Percentiles rank a stretch among this genome's conserved stretches.
These are phyloP conservation scores for Irpex sp. DNA, from an alignment of 1,284 basidiomycete genomes.

Conservation along the genomic window DNA sequence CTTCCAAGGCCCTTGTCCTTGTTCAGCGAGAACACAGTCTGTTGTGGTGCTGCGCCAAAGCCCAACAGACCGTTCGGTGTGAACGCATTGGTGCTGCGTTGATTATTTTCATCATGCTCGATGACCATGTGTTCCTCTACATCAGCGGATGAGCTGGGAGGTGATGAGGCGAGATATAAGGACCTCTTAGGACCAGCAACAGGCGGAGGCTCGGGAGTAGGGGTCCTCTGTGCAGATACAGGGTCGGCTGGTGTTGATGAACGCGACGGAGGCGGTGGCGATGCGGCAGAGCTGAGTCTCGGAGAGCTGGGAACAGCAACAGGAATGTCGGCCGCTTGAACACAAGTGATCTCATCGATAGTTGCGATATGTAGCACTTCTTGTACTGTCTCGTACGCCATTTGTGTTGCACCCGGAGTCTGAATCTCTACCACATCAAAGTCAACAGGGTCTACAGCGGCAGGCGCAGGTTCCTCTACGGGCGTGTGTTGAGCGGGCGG, in stretches of 20 bases:
- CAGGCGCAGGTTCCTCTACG: neutral
- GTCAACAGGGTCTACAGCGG: neutral
- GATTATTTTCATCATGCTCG: neutral
- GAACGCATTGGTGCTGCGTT: slow-evolving; percentile 3
- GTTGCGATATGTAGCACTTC: neutral
- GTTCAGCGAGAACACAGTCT: neutral
- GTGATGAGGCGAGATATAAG: slow-evolving; percentile 5
- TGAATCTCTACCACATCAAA: slow-evolving; percentile 12
- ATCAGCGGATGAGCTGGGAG: neutral
- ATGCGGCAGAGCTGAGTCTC: neutral
- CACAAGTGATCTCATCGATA: neutral
- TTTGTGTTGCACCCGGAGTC: slow-evolving; percentile 14
- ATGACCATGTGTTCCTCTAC: neutral
- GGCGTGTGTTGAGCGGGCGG: too few relatives aligned
- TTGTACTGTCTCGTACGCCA: slow-evolving; percentile 6
- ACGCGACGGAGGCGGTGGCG: slow-evolving; percentile 2
- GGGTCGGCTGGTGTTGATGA: neutral
- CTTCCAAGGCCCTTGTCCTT: slow-evolving; percentile 7
- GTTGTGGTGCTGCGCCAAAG: neutral
- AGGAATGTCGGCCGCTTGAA: neutral
- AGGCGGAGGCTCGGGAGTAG: neutral
- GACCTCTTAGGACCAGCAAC: slow-evolving; percentile 6
- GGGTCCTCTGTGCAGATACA: neutral
- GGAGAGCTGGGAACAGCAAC: neutral
- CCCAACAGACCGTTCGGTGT: slow-evolving; percentile 8